Evolutionary conservation across 495 filamentous ascomycete genomes (phyloP).

Genomic region (Daldinia decipiens): DNA sequence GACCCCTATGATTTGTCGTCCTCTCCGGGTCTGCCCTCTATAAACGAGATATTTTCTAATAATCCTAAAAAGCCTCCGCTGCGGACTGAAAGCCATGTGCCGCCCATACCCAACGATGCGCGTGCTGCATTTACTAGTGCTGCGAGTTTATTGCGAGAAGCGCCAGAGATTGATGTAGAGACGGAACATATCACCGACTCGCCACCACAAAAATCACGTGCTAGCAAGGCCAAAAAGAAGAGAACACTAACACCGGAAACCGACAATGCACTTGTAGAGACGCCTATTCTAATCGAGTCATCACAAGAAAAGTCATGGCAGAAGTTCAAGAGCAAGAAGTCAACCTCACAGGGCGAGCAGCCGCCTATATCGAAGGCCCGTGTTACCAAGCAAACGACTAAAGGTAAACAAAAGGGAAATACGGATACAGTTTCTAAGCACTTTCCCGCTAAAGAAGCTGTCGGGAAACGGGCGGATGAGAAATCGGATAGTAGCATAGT

Average conservation of each 20-base stretch:
- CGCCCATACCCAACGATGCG: constrained; percentile 49
- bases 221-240: constrained; percentile 34
- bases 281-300: constrained; percentile 33
- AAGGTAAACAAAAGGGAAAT: constrained; percentile 40
- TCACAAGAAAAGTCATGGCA: constrained; percentile 50
- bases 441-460: constrained; percentile 44
- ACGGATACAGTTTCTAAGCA: constrained; percentile 51
- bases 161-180: constrained; percentile 46
- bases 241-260: constrained; percentile 14
- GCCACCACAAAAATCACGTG: constrained; percentile 37
- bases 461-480: constrained; percentile 9
- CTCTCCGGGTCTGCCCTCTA: constrained; percentile 58
- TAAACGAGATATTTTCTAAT: constrained; percentile 53
- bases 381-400: constrained; percentile 49
- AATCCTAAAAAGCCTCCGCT: constrained; percentile 44
- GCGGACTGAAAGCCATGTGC: constrained; percentile 48
- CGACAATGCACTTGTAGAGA: constrained; percentile 5
- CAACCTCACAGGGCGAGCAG: constrained; percentile 40
- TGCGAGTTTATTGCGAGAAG: constrained; percentile 48
- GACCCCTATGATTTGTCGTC: constrained; percentile 53
- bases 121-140: constrained; percentile 55
- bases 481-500: constrained; percentile 3
- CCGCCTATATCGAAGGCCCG: constrained; percentile 47
- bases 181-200: constrained; percentile 41
- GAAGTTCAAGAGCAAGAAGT: constrained; percentile 47